phyloP scores from a whole-genome alignment of 768 basidiomycete species.

The Hemileccinum rubropunctum region DNA sequence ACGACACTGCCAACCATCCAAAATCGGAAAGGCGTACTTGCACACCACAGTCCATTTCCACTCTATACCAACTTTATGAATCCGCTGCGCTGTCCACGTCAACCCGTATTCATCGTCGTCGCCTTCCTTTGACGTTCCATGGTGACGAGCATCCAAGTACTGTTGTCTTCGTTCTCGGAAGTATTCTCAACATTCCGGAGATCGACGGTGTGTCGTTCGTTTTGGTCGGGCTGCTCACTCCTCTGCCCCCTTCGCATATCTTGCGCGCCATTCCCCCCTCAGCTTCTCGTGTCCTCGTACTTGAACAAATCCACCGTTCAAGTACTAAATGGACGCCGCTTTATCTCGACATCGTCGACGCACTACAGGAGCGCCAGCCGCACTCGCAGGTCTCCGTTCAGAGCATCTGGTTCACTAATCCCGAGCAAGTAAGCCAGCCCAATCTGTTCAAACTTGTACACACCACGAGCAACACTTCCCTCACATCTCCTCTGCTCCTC shows the following conservation, averaged over 20 bases:
- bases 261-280: constrained; percentile 58
- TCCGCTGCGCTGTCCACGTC: constrained; percentile 64
- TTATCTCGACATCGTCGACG: constrained; percentile 76
- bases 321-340: constrained; percentile 85
- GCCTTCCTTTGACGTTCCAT: constrained; percentile 50
- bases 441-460: constrained; percentile 56
- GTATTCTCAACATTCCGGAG: constrained; percentile 37
- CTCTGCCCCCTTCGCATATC: constrained; percentile 58
- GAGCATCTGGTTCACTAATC: constrained; percentile 60
- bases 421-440: constrained; percentile 33
- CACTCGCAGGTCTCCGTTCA: constrained; percentile 54
- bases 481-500: constrained; percentile 47
- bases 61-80: constrained; percentile 61
- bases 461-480: constrained; percentile 35
- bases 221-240: constrained; percentile 64
- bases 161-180: constrained; percentile 71
- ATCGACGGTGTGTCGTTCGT: constrained; percentile 64
- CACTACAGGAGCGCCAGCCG: constrained; percentile 58
- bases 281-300: constrained; percentile 66
- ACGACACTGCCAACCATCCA: not conserved
- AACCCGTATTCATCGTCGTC: constrained; percentile 56
- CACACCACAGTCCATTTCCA: constrained; percentile 8
- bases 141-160: constrained; percentile 61
- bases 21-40: not conserved
- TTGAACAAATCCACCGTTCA: constrained; percentile 78